Evolutionary conservation across 305 asterid genomes (phyloP), one percentile per base, ranked within the genome.

Genomic region (Fraxinus albicans): DNA sequence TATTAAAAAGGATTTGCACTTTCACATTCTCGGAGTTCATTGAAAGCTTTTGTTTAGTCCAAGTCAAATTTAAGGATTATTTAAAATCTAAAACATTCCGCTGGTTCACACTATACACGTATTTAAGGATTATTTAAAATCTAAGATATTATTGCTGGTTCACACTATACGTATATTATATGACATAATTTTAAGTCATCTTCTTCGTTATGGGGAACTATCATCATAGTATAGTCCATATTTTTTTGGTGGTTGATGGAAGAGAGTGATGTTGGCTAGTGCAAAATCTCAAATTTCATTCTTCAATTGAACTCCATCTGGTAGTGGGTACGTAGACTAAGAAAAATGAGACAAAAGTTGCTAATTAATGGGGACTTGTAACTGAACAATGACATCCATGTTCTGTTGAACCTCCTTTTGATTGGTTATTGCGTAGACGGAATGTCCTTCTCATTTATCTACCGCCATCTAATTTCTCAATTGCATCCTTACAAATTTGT

Each of bases 391-490:
- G 44, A 15, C 69, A 58, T 2, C 29, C 12, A 19, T 58, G 19
- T 58, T 70, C 63, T 78, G 19, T 2, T 78, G 38, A 33, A 6
- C 19, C 21, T 36, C 29, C 21, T n/a, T 75, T n/a, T 25, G 17
- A 35, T 31, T 77, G 69, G 33, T 27, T 29, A 58, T 63, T 82
- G 63, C 84, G 70, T 65, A 76, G 23, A 82, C 80, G 84, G 33
- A 63, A 60, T 70, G 67, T 76, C 75, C 69, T 76, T 13, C 75
- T 27, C 15, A 44, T 44, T 47, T 27, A 13, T 44, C 34, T 67
- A 69, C 38, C 55, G 77, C 25, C 8, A 76, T 55, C 2, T 60
- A 23, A 77, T 55, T 80, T 73, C 86, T 55, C 86, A 80, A 79
- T 70, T 77, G n/a, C 27, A 7, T 58, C 69, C 69, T 19, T 19